Percentiles rank a stretch among this genome's conserved stretches.
Evolutionary conservation across 2,329 filamentous ascomycete species (phyloP).

Genomic region (Fusarium bactridioides): DNA sequence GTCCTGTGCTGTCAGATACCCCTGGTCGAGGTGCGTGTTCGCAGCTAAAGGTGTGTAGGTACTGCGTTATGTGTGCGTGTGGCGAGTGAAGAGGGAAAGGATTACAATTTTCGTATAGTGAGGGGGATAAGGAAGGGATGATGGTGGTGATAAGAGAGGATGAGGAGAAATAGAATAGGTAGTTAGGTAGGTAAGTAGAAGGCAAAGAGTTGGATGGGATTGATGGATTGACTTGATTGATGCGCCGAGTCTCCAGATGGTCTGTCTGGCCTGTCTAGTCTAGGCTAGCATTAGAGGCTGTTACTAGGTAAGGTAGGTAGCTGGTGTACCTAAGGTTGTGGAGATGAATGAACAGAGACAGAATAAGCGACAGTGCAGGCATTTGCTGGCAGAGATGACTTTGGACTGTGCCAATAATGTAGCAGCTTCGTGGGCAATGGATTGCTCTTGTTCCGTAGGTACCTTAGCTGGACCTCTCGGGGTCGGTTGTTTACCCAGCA

Average conservation of each 20-base stretch:
- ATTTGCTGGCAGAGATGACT: neutral
- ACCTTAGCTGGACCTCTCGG: neutral
- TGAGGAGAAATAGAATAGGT: constrained; percentile 20
- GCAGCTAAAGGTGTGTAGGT: constrained; percentile 1
- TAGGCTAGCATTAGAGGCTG: constrained; percentile 9
- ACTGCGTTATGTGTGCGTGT: neutral
- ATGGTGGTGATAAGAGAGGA: constrained; percentile 1
- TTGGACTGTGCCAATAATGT: neutral
- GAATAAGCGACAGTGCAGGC: neutral
- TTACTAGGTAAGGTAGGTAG: constrained; percentile 1
- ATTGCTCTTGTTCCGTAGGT: neutral
- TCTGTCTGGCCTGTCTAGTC: neutral
- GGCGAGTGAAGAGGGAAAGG: neutral
- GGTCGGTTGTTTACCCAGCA: neutral
- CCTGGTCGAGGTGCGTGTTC: constrained; percentile 32
- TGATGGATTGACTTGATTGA: constrained; percentile 23
- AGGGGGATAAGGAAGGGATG: constrained; percentile 7
- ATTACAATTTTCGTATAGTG: constrained; percentile 27
- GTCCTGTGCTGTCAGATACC: constrained; percentile 28
- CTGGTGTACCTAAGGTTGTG: constrained; percentile 22
- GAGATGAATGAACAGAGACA: constrained; percentile 12
- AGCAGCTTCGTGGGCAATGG: neutral
- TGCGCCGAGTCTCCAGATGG: constrained; percentile 25
- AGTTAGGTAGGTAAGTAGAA: neutral
- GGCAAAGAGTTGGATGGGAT: constrained; percentile 22